Evolutionary conservation across 2,329 filamentous ascomycete species (phyloP), one percentile per base, ranked within the genome.

Genomic region (Fusarium veterinarium): DNA sequence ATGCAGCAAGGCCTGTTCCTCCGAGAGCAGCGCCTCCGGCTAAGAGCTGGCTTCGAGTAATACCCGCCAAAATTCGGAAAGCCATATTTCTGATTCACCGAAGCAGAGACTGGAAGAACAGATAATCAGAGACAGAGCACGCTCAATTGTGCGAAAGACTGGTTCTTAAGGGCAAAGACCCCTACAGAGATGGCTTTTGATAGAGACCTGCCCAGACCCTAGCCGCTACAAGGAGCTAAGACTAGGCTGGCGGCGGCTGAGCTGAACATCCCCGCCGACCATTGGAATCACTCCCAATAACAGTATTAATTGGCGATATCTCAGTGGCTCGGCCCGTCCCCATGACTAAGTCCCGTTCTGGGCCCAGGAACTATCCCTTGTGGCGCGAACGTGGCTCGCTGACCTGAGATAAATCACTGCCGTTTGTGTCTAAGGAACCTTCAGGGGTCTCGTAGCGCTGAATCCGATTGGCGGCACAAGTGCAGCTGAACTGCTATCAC

Each of bases 271-370:
- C 30, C 20, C 28, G 52, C 35, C 10, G 20, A 12, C 10, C 10
- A 30, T 30, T 33, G 17, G 1, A 17, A 33, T 46, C 38, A 28
- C 40, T n/a, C 53, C 53, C 38, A 46, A 48, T 25, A 35, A 19
- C 17, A 20, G 53, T 57, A 17, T 33, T 20, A 28, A 33, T 35
- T 25, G 8, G 25, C 40, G 37, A 31, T 56, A 25, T 23, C 20
- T 56, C n/a, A 57, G 31, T 57, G 53, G 53, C 40, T 57, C 53
- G 53, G 53, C 38, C 53, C 40, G 53, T 35, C n/a, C 53, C 28
- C 38, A 35, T 46, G 40, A 25, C 25, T n/a, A 23, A 31, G 44
- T 28, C 13, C 40, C 17, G n/a, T 42, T 55, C 51, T 55, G 35
- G 51, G 2, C 37, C 25, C 14, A 23, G 8, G 10, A 35, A 57